Conservation (phyloP, 768 basidiomycete species). For the Lactarius quietus region DNA sequence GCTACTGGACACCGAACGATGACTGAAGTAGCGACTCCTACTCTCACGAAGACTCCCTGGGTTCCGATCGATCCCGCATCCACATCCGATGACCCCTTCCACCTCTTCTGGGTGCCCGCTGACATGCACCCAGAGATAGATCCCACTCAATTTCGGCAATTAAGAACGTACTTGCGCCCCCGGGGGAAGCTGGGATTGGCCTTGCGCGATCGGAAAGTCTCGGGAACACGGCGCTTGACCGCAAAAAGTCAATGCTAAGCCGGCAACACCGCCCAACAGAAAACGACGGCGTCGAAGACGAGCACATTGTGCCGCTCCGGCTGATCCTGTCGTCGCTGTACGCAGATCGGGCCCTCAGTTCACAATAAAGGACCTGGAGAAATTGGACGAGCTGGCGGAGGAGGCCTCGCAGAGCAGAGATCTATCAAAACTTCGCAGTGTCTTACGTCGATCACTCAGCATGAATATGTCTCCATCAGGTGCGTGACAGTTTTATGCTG, state of each 20-base stretch:
- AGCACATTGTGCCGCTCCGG: slow-evolving; percentile 60
- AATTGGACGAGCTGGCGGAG: slow-evolving; percentile 88
- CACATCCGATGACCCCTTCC: slow-evolving; percentile 70
- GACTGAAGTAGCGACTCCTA: slow-evolving; percentile 43
- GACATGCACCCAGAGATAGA: slow-evolving; percentile 96
- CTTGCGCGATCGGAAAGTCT: slow-evolving; percentile 45
- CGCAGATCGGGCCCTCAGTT: slow-evolving; percentile 75
- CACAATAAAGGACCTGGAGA: slow-evolving; percentile 92
- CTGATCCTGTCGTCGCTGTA: slow-evolving; percentile 67
- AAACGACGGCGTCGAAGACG: slow-evolving; percentile 68
- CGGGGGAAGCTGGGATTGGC: slow-evolving; percentile 44
- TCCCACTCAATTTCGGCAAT: slow-evolving; percentile 95
- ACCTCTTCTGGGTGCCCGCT: slow-evolving; percentile 98
- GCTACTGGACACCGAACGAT: slow-evolving; percentile 34
- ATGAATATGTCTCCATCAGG: slow-evolving; percentile 82
- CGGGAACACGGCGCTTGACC: slow-evolving; percentile 52
- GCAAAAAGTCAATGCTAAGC: slow-evolving; percentile 92
- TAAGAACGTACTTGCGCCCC: slow-evolving; percentile 75
- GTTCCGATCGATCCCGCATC: slow-evolving; percentile 36
- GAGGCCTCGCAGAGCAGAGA: slow-evolving; percentile 83
- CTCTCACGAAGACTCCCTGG: slow-evolving; percentile 43
- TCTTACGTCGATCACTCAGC: slow-evolving; percentile 83
- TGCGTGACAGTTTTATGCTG: slow-evolving; percentile 41
- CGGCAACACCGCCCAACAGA: slow-evolving; percentile 85
- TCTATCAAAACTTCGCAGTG: slow-evolving; percentile 71